A percentile compares a stretch with the other conserved stretches of the same genome.
Evolutionary conservation across 345 rosid species (phyloP).

Genomic region (Citrus inodora): DNA sequence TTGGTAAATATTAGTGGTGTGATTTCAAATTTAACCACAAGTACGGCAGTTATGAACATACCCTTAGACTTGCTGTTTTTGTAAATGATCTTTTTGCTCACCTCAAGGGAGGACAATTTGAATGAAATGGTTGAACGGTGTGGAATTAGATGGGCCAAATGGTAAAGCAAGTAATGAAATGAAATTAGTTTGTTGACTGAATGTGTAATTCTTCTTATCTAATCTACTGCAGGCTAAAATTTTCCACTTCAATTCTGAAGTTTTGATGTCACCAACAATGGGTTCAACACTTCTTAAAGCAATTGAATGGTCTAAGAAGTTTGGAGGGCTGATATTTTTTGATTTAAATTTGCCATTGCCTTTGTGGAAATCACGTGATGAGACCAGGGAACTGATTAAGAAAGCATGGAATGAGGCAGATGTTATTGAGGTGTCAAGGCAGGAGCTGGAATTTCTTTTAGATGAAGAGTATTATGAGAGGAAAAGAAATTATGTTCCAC

Average conservation of each 20-base stretch:
- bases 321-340: constrained; percentile 72
- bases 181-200: constrained; percentile 4
- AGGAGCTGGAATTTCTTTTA: constrained; percentile 81
- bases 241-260: constrained; percentile 80
- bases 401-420: constrained; percentile 74
- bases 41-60: not conserved
- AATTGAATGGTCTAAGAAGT: constrained; percentile 68
- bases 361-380: constrained; percentile 75
- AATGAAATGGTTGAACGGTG: not conserved
- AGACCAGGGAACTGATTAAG: constrained; percentile 57
- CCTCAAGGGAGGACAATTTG: not conserved
- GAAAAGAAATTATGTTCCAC: constrained; percentile 64
- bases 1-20: not conserved
- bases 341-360: constrained; percentile 77
- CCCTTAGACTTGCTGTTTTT: not conserved
- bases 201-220: constrained; percentile 7
- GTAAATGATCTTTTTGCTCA: not conserved
- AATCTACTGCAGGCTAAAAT: constrained; percentile 68
- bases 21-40: not conserved
- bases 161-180: not conserved
- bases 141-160: not conserved
- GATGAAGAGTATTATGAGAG: constrained; percentile 71
- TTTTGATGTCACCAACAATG: constrained; percentile 59
- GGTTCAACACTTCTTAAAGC: constrained; percentile 53
- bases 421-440: constrained; percentile 75